A percentile compares a stretch with the other conserved stretches of the same genome.
phyloP scores from a whole-genome alignment of 148 eudicot species.

The Mesembryanthemum crystallinum region DNA sequence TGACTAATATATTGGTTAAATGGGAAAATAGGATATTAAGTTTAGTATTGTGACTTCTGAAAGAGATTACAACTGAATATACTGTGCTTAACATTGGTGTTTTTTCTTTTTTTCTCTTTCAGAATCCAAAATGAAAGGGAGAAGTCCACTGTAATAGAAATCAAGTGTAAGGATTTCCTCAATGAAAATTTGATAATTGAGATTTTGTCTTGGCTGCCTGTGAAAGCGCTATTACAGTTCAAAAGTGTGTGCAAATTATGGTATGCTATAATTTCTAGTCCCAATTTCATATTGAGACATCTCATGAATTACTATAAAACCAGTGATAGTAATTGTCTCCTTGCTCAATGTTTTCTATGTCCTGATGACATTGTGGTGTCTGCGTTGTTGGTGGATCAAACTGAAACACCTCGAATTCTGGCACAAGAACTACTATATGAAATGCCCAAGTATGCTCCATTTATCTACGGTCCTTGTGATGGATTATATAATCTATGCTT shows the following conservation, averaged over 20 bases:
- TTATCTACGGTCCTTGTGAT: slow-evolving; percentile 16
- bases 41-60: too few relatives aligned
- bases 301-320: neutral
- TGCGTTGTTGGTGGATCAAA: neutral
- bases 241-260: slow-evolving; percentile 10
- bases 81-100: too few relatives aligned
- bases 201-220: slow-evolving; percentile 1
- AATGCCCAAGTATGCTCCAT: neutral
- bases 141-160: too few relatives aligned
- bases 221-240: neutral
- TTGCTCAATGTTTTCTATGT: neutral
- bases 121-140: too few relatives aligned
- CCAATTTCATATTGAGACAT: neutral
- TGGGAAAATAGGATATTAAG: too few relatives aligned
- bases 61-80: too few relatives aligned
- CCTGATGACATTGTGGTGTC: neutral
- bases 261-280: neutral
- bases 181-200: neutral
- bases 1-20: too few relatives aligned
- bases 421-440: neutral
- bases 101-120: too few relatives aligned
- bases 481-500: slow-evolving; percentile 6
- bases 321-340: neutral
- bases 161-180: neutral
- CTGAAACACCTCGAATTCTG: neutral